Base-by-base conservation (phyloP, 306 rosid species). In the Fagus sylvatica region DNA sequence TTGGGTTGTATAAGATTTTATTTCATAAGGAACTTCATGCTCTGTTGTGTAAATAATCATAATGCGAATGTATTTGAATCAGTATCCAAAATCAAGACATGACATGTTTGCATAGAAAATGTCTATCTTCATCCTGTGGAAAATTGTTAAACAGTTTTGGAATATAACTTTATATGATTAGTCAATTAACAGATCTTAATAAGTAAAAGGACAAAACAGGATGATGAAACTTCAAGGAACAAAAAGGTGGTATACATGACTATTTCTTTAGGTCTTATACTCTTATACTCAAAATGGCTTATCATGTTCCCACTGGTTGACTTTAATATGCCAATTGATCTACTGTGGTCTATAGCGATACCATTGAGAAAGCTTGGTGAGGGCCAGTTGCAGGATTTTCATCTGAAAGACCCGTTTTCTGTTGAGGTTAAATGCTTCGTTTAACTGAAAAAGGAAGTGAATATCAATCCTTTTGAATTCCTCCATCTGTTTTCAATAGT, bases 391-490 rank as follows among this genome's bases (percentile, higher is more conserved):
- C 71, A 66, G 32, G 49, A 39, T 66, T 66, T 66, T 66, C 49
- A 0, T 37, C 49, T 3, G 71, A 40, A n/a, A 66, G 43, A 39
- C 7, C 48, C 37, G 28, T 66, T 17, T 4, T 64, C 11, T 22
- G 17, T 36, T 36, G 46, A 17, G 46, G 12, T 16, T 64, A 37
- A 4, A 16, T 36, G 28, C 48, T 64, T 28, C 39, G 9, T 17
- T 36, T 34, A 32, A 61, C 41, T 11, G 40, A 64, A 36, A 64
- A 36, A 17, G 11, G 30, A 64, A 15, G 70, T 16, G 46, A 46
- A 64, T 64, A 64, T 64, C 43, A 36, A 34, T 37, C 30, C 71
- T 7, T 49, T 76, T 43, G 53, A 74, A 67, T 36, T 53, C 49
- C 13, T 37, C 51, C 49, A 7, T 79, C 49, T 57, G 32, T 69